phyloP scores from a whole-genome alignment of 164 flowering plant genomes.

The Nymphaea colorata region DNA sequence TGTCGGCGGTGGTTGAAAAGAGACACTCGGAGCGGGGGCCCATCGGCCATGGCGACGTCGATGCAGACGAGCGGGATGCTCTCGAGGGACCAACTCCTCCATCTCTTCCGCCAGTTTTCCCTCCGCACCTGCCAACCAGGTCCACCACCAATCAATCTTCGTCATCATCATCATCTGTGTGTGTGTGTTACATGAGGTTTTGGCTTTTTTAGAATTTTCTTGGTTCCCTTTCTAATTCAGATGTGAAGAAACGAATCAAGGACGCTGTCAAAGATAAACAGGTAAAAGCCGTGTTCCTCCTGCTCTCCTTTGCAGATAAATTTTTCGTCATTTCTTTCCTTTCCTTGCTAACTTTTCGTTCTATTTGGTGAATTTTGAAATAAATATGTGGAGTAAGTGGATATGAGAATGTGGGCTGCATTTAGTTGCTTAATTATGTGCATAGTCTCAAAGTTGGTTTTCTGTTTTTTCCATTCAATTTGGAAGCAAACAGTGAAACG shows the following conservation, averaged over 20 bases:
- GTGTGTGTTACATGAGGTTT: too few relatives aligned
- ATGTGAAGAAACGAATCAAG: conserved; percentile 64
- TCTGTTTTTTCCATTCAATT: too few relatives aligned
- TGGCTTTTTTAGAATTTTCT: neutral
- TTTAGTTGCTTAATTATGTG: too few relatives aligned
- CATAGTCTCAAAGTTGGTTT: too few relatives aligned
- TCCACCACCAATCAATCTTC: conserved; percentile 5
- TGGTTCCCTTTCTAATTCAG: conserved; percentile 15
- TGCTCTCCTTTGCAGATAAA: neutral
- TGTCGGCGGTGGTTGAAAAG: too few relatives aligned
- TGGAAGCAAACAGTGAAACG: too few relatives aligned
- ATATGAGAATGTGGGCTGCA: too few relatives aligned
- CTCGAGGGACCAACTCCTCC: conserved; percentile 45
- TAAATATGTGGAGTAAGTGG: too few relatives aligned
- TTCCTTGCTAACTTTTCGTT: too few relatives aligned
- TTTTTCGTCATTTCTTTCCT: too few relatives aligned
- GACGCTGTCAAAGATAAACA: conserved; percentile 72
- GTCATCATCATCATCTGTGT: neutral
- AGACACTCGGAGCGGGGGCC: too few relatives aligned
- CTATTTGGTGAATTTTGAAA: too few relatives aligned
- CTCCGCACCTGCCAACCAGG: conserved; percentile 58
- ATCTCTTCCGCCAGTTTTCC: conserved; percentile 64
- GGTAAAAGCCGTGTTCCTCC: conserved; percentile 19
- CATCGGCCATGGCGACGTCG: neutral
- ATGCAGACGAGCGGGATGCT: conserved; percentile 46